Percentiles rank a stretch among this genome's conserved stretches.
These are phyloP conservation scores for Crucihimalaya himalaica DNA, from an alignment of 345 rosid genomes.

Conservation along the genomic window DNA sequence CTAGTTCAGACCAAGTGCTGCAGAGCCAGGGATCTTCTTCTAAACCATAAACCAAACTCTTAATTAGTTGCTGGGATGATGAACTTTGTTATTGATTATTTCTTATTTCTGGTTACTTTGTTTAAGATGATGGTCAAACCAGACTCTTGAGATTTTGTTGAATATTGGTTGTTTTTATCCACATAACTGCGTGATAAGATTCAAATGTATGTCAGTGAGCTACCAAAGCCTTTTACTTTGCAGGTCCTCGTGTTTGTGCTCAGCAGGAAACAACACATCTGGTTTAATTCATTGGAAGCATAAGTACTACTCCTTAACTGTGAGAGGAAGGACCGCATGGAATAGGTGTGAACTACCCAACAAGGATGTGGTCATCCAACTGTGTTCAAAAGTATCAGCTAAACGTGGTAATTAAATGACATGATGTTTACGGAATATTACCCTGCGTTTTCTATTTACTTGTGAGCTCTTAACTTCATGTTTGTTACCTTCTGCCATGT, in stretches of 20 bases:
- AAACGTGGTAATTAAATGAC: slow-evolving; percentile 20
- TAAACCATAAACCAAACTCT: background rate
- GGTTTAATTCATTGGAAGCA: background rate
- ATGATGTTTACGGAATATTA: background rate
- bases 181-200: too few relatives aligned
- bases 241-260: slow-evolving; percentile 33
- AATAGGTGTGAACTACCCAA: background rate
- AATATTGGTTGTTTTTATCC: too few relatives aligned
- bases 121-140: too few relatives aligned
- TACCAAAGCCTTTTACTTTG: slow-evolving; percentile 3
- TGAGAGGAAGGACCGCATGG: slow-evolving; percentile 12
- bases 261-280: slow-evolving; percentile 1
- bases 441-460: background rate
- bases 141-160: too few relatives aligned
- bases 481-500: slow-evolving; percentile 14
- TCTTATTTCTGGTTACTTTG: background rate
- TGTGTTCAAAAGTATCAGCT: slow-evolving; percentile 15
- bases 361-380: slow-evolving; percentile 3
- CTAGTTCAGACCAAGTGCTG: slow-evolving; percentile 32
- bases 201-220: too few relatives aligned
- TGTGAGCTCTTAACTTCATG: background rate
- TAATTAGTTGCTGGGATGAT: background rate
- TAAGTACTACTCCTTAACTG: slow-evolving; percentile 7
- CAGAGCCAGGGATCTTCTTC: slow-evolving; percentile 53
- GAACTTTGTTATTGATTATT: too few relatives aligned